Base-by-base conservation (phyloP, 352 stramenopile species). In the Pythium rhizo-oryzae region DNA sequence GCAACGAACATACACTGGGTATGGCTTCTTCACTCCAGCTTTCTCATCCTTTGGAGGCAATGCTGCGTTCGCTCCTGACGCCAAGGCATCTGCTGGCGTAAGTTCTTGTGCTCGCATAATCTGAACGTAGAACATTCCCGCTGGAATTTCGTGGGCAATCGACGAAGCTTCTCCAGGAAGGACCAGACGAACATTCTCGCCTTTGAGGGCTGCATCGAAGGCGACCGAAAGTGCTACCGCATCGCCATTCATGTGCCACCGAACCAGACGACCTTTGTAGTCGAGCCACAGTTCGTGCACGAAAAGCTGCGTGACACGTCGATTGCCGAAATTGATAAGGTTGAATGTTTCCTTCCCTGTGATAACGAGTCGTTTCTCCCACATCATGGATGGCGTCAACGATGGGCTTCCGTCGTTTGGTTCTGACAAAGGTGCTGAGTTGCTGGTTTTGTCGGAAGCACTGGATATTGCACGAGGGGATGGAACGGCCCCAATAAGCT, bases 251-350 rank as follows among this genome's bases (percentile, higher is more conserved):
- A 94, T 75, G 70, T 94, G 87, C 87, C 87, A 95, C 11, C 87
- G 85, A 43, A 95, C 87, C 41, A 95, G 73, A 8, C 87, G 81
- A 37, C 91, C 76, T 61, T 95, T 95, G 67, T 92, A 87, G 65
- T 95, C 87, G 25, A 95, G 68, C 87, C 87, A 95, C 4, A 95
- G 54, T 49, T 95, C 87, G 54, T 95, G 87, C 11, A 95, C 87
- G 65, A 95, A 94, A 25, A 95, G 73, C 59, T 95, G 87, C 9
- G 87, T 95, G 33, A 95, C 81, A 0, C 78, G 75, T 9, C 87
- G 83, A 15, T 81, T 79, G 23, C 83, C 71, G 24, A 83, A 81
- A 37, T 84, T 82, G 21, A 85, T 68, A 39, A 95, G 68, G 23
- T 81, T 83, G 61, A 88, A 91, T n/a, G 87, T 95, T 56, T 95